Evolutionary conservation across 2,329 filamentous ascomycete genomes (phyloP).

Genomic region (Leptodontidium sp.): DNA sequence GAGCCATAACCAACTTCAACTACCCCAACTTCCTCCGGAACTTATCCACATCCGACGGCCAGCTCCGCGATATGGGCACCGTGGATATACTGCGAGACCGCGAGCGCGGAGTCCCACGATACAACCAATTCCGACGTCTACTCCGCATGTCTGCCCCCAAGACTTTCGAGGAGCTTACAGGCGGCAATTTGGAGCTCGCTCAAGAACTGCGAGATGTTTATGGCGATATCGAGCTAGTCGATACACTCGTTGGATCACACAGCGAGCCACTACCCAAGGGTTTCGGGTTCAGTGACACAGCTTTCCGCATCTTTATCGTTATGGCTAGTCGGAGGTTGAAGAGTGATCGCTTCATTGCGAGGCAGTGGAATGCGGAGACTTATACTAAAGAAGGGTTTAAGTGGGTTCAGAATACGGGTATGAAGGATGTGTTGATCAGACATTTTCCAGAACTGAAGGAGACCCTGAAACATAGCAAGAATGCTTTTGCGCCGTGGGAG

Average conservation of each 20-base stretch:
- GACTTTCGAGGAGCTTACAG: slow-evolving; percentile 29
- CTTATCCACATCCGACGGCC: slow-evolving; percentile 22
- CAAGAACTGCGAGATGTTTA: slow-evolving; percentile 16
- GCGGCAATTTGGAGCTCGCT: slow-evolving; percentile 25
- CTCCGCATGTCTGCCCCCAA: slow-evolving; percentile 26
- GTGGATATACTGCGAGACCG: slow-evolving; percentile 32
- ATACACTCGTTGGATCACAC: slow-evolving; percentile 26
- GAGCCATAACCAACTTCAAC: slow-evolving; percentile 31
- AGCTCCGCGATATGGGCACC: slow-evolving; percentile 22
- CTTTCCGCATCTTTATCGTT: slow-evolving; percentile 33
- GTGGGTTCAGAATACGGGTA: slow-evolving; percentile 27
- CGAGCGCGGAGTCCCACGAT: slow-evolving; percentile 31
- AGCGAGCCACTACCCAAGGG: slow-evolving; percentile 29
- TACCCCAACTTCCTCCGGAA: slow-evolving; percentile 30
- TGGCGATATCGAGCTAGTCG: slow-evolving; percentile 31
- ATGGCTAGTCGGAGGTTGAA: slow-evolving; percentile 31
- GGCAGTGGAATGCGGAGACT: slow-evolving; percentile 25
- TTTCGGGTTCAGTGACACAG: slow-evolving; percentile 33
- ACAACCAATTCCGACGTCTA: slow-evolving; percentile 29
- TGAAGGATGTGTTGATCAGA: slow-evolving; percentile 28
- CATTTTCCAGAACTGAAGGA: slow-evolving; percentile 30
- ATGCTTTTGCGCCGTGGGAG: slow-evolving; percentile 30
- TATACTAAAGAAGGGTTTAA: slow-evolving; percentile 31
- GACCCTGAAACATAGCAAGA: slow-evolving; percentile 27
- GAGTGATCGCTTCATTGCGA: slow-evolving; percentile 32